These are phyloP conservation scores for Talaromyces atroroseus DNA, from an alignment of 2,329 filamentous ascomycete genomes.

Conservation along the genomic window DNA sequence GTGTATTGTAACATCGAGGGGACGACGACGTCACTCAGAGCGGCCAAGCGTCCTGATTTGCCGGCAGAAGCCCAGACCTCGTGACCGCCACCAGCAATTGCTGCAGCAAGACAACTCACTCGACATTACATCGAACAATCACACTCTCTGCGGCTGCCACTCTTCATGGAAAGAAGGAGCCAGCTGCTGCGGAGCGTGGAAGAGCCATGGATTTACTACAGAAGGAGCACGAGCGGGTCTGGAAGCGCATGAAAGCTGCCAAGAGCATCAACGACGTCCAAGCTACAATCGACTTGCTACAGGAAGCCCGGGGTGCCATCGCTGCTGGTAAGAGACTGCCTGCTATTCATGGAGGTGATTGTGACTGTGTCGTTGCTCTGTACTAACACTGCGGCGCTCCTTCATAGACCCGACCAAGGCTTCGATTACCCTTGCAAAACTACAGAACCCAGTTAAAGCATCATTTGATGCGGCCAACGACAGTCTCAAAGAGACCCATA, in stretches of 20 bases:
- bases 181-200: constrained; percentile 2
- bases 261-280: constrained; percentile 76
- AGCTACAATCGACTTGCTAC: constrained; percentile 70
- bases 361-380: not conserved
- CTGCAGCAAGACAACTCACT: too few species aligned
- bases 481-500: constrained; percentile 76
- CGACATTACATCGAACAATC: not conserved
- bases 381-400: not conserved
- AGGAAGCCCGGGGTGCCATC: constrained; percentile 66
- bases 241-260: constrained; percentile 62
- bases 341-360: not conserved
- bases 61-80: not conserved
- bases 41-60: not conserved
- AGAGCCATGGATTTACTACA: constrained; percentile 59
- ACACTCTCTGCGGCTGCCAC: not conserved
- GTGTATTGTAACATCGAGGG: not conserved
- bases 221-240: constrained; percentile 68
- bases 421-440: constrained; percentile 69
- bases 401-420: constrained; percentile 61
- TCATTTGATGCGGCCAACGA: constrained; percentile 75
- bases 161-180: constrained; percentile 1
- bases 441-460: constrained; percentile 79
- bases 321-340: constrained; percentile 53
- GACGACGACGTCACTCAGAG: constrained; percentile 2
- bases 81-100: not conserved